Evolutionary conservation across 2,329 filamentous ascomycete species (phyloP), one percentile per base, ranked within the genome.

Genomic region (Orbilia brochopaga): DNA sequence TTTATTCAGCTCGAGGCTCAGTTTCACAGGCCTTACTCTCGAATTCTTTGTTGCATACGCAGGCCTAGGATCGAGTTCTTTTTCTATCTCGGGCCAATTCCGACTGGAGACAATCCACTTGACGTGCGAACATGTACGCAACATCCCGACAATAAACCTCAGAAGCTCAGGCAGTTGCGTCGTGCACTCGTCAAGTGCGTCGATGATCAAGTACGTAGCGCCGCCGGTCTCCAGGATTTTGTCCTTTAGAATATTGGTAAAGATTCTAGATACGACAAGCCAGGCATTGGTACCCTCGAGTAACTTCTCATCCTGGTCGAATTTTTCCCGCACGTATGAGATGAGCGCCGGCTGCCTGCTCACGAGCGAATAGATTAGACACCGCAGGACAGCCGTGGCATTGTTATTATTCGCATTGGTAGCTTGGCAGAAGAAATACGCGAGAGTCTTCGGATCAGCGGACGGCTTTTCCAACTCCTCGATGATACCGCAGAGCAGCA

Each of bases 21-120:
- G 37, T 15, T 17, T 42, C 8, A 32, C 8, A 42, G 37, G 37
- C 37, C 37, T 5, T 17, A 15, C 37, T 42, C 37, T 42, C 13
- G 37, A 42, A 15, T 32, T 32, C 27, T 32, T 3, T 32, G 27
- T 32, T 32, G 27, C 8, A 32, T 42, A 13, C 13, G 37, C 37
- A 15, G 37, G 32, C 32, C 32, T 37, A 37, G n/a, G 2, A 13
- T 42, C 37, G 13, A 42, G 13, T 42, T 42, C 27, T 32, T 32
- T 67, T 55, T 81, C 76, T 46, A 84, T 82, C 0, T 75, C 73
- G 0, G 65, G 74, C 76, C 70, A 77, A 24, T 83, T 82, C 1
- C 82, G 82, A 57, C 82, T 83, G 0, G 81, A 81, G 0, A 82
- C 69, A 15, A 84, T 65, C 79, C 81, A 83, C 72, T 81, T 84